A percentile compares a stretch with the other conserved stretches of the same genome.
Evolutionary conservation across 257 asterid genomes (phyloP).

Genomic region (Solanum clarkiae): DNA sequence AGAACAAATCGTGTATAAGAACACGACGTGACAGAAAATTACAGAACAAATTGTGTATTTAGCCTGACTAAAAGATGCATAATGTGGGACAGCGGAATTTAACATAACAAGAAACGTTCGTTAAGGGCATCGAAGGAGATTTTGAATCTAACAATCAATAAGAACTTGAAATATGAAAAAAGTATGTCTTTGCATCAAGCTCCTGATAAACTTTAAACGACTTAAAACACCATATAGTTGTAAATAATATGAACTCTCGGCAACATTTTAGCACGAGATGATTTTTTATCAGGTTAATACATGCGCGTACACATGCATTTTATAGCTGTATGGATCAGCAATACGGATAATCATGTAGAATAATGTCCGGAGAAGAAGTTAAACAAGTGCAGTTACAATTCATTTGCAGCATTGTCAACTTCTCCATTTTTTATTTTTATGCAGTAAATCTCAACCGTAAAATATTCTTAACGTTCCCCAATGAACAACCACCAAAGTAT

Average conservation of each 20-base stretch:
- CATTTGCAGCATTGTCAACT: neutral
- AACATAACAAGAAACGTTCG: neutral
- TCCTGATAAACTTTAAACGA: neutral
- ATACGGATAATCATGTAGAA: neutral
- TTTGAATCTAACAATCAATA: neutral
- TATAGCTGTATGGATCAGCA: neutral
- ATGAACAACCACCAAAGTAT: too few species aligned
- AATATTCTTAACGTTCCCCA: neutral
- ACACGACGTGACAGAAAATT: neutral
- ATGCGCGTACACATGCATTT: neutral
- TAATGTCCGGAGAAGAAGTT: neutral
- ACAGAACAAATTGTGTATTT: neutral
- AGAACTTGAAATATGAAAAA: neutral
- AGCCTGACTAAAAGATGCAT: neutral
- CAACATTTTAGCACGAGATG: neutral
- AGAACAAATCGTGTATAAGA: neutral
- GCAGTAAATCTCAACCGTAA: neutral
- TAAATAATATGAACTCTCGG: neutral
- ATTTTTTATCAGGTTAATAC: neutral
- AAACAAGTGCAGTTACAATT: neutral
- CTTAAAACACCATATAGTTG: neutral
- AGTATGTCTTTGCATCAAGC: neutral
- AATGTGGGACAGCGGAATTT: neutral
- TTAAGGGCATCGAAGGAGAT: neutral
- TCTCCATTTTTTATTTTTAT: neutral